Evolutionary conservation across 345 rosid genomes (phyloP).

Genomic region (Acer campestre): DNA sequence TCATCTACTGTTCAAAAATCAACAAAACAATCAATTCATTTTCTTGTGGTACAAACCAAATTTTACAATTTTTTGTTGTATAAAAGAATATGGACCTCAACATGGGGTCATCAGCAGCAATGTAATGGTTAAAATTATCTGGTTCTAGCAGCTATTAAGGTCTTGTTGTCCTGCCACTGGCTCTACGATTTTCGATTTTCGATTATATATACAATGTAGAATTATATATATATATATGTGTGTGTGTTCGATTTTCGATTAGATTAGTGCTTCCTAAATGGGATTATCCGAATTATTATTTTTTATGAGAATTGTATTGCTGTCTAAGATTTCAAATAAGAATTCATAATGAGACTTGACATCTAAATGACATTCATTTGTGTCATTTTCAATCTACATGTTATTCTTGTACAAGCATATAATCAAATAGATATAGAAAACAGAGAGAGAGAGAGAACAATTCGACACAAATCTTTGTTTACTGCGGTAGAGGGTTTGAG

Average conservation of each 20-base stretch:
- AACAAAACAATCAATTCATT: background rate
- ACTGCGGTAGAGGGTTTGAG: constrained; percentile 44
- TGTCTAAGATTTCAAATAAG: too few relatives aligned
- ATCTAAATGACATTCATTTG: background rate
- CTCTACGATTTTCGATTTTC: constrained; percentile 35
- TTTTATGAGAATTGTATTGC: too few relatives aligned
- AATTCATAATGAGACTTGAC: too few relatives aligned
- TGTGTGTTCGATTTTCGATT: too few relatives aligned
- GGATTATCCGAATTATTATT: too few relatives aligned
- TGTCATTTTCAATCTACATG: background rate
- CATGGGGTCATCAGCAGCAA: too few relatives aligned
- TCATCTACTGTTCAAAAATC: background rate
- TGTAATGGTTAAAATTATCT: too few relatives aligned
- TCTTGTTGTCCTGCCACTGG: constrained; percentile 32
- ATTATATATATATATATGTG: too few relatives aligned
- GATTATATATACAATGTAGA: too few relatives aligned
- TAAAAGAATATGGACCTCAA: constrained; percentile 30
- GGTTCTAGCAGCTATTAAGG: constrained; percentile 8
- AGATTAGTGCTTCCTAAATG: background rate
- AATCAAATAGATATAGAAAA: background rate
- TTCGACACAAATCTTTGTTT: constrained; percentile 33
- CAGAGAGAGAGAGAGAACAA: background rate
- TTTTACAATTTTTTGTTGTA: background rate
- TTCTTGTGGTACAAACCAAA: constrained; percentile 8
- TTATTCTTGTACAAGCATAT: background rate